Base-by-base conservation (phyloP, 441 rosid species). In the Dalechampia spathulata region DNA sequence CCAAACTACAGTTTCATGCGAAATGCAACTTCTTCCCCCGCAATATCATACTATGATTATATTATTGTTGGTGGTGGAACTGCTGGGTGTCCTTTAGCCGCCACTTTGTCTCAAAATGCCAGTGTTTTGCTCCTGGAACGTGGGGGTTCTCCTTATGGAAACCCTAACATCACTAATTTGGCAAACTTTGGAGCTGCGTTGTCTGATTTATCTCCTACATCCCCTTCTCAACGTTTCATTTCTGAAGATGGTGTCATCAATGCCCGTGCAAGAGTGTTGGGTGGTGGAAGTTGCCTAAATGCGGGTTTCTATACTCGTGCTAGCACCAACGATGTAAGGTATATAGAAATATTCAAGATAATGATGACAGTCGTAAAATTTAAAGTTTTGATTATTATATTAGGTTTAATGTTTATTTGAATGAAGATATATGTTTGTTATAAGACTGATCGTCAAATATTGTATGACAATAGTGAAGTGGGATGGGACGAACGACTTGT, bases 41-140 rank as follows among this genome's bases (percentile, higher is more conserved):
- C 51, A 1, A 37, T 62, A 34, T 76, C 90, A 1, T 67, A 78
- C 66, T 83, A 78, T 28, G 90, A 81, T 69, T 90, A 90, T 76
- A 87, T 90, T 10, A 73, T 90, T 34, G 73, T 87, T 15, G 98
- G 98, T 0, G 96, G 98, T 0, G 98, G 98, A 30, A 90, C 96
- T 1, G 83, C 94, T 0, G 98, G 98, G 16, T 90, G 98, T 61
- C 94, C 96, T 0, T 64, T 90, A 55, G 97, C 92, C 0, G 86
- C 97, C 55, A 85, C 95, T 17, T 79, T 91, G 2, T 91, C 98
- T 8, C 80, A 77, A 52, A 81, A 79, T 22, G 75, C 78, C 50
- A 69, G 61, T 21, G 95, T 87, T 66, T 66, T 91, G 66, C 68
- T 91, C 15, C 71, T 91, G 1, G 98, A 87, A 69, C 85, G 96